phyloP scores from a whole-genome alignment of 805 yeast species.

The Candida arabinofermentans region DNA sequence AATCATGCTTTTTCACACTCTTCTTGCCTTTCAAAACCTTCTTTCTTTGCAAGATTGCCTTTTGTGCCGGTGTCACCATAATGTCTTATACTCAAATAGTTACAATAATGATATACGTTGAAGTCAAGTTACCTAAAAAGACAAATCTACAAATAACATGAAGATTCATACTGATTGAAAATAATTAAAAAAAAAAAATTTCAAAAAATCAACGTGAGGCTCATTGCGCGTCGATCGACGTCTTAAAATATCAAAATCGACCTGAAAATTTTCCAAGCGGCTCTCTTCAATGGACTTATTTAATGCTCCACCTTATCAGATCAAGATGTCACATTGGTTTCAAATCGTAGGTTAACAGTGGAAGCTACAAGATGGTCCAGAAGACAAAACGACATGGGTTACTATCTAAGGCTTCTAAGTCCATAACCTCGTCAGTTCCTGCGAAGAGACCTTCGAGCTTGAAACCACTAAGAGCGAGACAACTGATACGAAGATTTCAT shows the following conservation, averaged over 20 bases:
- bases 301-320: too few relatives aligned
- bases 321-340: background rate
- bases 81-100: background rate
- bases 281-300: too few relatives aligned
- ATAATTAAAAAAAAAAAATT: background rate
- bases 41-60: slow-evolving; percentile 14
- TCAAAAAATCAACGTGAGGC: too few relatives aligned
- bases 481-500: slow-evolving; percentile 75
- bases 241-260: too few relatives aligned
- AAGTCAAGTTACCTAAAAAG: too few relatives aligned
- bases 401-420: slow-evolving; percentile 27
- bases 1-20: slow-evolving; percentile 1
- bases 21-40: slow-evolving; percentile 8
- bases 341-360: background rate
- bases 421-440: slow-evolving; percentile 32
- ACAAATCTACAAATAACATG: background rate
- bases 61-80: slow-evolving; percentile 19
- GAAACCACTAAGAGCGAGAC: slow-evolving; percentile 70
- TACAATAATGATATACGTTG: background rate
- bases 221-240: too few relatives aligned
- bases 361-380: background rate
- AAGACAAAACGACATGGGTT: slow-evolving; percentile 17
- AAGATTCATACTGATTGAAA: background rate
- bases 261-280: background rate
- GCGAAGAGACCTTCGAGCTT: slow-evolving; percentile 38